Conservation (phyloP, 345 rosid genomes). For the Luvunga scandens region DNA sequence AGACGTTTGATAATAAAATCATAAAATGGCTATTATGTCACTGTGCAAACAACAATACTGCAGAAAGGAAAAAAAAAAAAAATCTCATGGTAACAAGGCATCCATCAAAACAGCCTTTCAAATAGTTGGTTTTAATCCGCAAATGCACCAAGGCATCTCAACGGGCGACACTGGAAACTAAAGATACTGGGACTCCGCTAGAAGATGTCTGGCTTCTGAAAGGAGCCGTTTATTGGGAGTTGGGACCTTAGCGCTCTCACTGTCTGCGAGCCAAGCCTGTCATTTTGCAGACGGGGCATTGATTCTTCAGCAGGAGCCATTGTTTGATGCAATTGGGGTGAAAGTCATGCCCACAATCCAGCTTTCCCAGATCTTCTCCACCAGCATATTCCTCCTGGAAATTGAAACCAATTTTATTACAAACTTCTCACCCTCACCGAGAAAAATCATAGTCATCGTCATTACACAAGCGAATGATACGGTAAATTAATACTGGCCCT, state of each 20-base stretch:
- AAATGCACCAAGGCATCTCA: neutral
- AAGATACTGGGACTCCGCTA: neutral
- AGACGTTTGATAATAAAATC: too few species aligned
- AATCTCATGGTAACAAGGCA: neutral
- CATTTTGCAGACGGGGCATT: conserved; percentile 42
- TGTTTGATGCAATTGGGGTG: conserved; percentile 35
- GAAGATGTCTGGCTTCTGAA: neutral
- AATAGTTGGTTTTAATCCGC: too few species aligned
- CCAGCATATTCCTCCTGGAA: conserved; percentile 33
- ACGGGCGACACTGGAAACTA: neutral
- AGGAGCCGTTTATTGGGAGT: neutral
- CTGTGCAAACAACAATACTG: too few species aligned
- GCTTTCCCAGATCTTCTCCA: conserved; percentile 27
- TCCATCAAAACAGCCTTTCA: neutral
- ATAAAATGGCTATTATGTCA: too few species aligned
- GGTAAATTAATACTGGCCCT: neutral
- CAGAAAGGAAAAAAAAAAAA: too few species aligned
- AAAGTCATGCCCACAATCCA: conserved; percentile 38
- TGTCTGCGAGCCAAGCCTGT: conserved; percentile 12
- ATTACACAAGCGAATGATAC: neutral
- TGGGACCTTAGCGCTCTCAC: neutral
- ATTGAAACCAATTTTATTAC: neutral
- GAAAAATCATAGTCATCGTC: neutral
- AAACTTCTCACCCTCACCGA: neutral
- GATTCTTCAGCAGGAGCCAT: conserved; percentile 37